Evolutionary conservation across 116 monocot genomes (phyloP).

Genomic region (Posidonia oceanica): DNA sequence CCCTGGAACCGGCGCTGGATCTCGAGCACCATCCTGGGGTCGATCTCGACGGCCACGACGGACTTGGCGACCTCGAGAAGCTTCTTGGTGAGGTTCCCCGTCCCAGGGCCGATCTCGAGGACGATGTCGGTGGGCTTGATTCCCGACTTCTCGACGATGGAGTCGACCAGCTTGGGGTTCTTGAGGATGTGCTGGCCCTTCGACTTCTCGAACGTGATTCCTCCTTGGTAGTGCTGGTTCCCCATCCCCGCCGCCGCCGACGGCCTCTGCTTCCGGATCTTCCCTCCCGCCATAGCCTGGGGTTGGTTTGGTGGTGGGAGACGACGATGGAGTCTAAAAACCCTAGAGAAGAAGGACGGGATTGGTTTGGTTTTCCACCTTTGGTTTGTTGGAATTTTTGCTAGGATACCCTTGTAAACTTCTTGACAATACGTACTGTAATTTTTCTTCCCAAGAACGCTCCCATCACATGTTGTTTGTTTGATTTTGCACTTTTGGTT

Average conservation of each 20-base stretch:
- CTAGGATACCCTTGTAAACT: no score
- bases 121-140: slow-evolving; percentile 86
- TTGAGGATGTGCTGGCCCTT: slow-evolving; percentile 94
- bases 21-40: slow-evolving; percentile 86
- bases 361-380: no score
- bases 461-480: no score
- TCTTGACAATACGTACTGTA: no score
- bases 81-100: slow-evolving; percentile 93
- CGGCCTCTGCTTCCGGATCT: slow-evolving; percentile 23
- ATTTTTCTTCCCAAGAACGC: no score
- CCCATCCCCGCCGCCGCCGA: slow-evolving; percentile 37
- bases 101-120: slow-evolving; percentile 96
- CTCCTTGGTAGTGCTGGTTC: slow-evolving; percentile 43
- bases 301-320: no score
- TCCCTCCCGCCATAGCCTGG: slow-evolving; percentile 17
- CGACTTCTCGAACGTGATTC: slow-evolving; percentile 80
- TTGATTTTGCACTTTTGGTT: no score
- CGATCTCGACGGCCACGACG: slow-evolving; percentile 80
- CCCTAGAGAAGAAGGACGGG: no score
- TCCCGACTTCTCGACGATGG: slow-evolving; percentile 80
- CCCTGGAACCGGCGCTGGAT: slow-evolving; percentile 83
- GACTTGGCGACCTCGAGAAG: slow-evolving; percentile 78
- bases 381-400: no score
- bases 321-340: no score
- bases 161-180: slow-evolving; percentile 78